These are phyloP conservation scores for Infundibulicybe gibba DNA, from an alignment of 768 basidiomycete species.

Conservation along the genomic window DNA sequence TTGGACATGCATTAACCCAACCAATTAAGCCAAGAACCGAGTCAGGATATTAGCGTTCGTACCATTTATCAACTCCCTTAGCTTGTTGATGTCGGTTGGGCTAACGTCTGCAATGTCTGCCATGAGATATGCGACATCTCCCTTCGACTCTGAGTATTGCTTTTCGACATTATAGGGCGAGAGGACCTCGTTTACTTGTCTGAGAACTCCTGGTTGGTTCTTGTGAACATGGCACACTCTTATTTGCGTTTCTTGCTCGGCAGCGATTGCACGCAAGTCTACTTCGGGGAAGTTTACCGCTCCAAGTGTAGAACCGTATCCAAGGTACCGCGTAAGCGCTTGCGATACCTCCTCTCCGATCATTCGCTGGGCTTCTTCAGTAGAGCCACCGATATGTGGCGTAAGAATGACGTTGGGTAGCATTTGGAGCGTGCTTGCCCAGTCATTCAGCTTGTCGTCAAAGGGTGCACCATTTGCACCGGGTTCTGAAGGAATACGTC, in stretches of 20 bases:
- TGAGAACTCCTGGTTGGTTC: conserved; percentile 94
- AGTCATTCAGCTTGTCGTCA: conserved; percentile 83
- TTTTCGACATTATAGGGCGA: conserved; percentile 98
- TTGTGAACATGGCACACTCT: conserved; percentile 94
- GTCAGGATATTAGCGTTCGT: conserved; percentile 90
- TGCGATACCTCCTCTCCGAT: conserved; percentile 94
- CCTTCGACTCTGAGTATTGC: conserved; percentile 97
- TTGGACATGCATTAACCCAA: background rate
- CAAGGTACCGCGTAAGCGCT: conserved; percentile 84
- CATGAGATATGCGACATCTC: conserved; percentile 91
- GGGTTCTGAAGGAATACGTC: conserved; percentile 96
- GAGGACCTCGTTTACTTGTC: conserved; percentile 90
- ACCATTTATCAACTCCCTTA: conserved; percentile 73
- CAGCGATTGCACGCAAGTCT: conserved; percentile 87
- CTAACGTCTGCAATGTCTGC: conserved; percentile 95
- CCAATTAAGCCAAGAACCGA: conserved; percentile 63
- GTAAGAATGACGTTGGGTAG: conserved; percentile 94
- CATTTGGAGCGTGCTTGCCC: conserved; percentile 70
- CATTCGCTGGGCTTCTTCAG: conserved; percentile 97
- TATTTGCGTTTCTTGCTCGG: conserved; percentile 75
- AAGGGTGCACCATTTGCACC: conserved; percentile 88
- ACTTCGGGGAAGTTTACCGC: conserved; percentile 99
- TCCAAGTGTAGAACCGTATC: conserved; percentile 85
- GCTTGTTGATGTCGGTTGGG: conserved; percentile 68
- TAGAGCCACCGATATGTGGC: conserved; percentile 98